Evolutionary conservation across 2,329 filamentous ascomycete species (phyloP), one percentile per base, ranked within the genome.

Genomic region (Mariannaea elegans): DNA sequence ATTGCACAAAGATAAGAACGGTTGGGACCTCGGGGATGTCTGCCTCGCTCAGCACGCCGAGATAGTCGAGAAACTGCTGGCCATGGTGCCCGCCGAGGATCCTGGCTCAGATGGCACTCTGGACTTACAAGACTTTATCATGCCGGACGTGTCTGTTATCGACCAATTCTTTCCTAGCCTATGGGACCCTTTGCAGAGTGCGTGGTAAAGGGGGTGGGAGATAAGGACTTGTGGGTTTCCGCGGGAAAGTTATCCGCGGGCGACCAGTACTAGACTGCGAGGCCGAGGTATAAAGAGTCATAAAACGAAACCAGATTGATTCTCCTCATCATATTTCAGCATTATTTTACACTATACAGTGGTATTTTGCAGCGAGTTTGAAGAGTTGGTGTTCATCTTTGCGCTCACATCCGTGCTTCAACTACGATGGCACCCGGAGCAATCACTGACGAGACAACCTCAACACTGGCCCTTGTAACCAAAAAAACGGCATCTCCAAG

Each of bases 11-110:
- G 71, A 78, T 16, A 67, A 72, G 5, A 72, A 70, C 41, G 72
- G 65, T 0, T 85, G 83, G 83, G 82, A 85, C 59, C 69, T 85
- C 1, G 82, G 76, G 0, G 81, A 84, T 46, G 75, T 82, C 4
- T 84, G 82, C 59, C 68, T 85, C 1, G 74, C 76, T 0, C 80
- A 83, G 46, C 80, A 83, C 61, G 71, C 74, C 6, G 81, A 83
- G 10, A 67, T 83, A 12, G 73, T 84, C 0, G 79, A 84, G 27
- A 83, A 78, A 64, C 68, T 81, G 3, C 61, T 76, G 9, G 67
- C 70, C 5, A 71, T 74, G 36, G 67, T 63, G 4, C 66, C 67
- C 12, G 63, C 66, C 5, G 63, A 71, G 21, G 70, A 71, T 13
- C 60, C 47, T 18, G 60, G 49, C 2, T 39, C 46, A 8, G 65